A percentile compares a stretch with the other conserved stretches of the same genome.
phyloP scores from a whole-genome alignment of 352 stramenopile genomes.

The Phytopythium ostracodes region DNA sequence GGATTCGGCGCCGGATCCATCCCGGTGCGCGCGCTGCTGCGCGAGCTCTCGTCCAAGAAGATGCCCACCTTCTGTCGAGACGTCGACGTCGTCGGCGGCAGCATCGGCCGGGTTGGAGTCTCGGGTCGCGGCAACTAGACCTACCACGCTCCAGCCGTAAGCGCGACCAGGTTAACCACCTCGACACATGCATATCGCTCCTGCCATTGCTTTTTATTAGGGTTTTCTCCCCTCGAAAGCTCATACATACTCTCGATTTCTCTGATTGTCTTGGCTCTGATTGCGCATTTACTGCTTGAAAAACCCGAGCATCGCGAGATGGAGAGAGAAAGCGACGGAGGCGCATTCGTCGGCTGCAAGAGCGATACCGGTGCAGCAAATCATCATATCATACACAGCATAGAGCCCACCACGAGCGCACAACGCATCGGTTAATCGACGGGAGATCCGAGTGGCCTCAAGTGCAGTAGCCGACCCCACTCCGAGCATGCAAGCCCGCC shows the following conservation, averaged over 20 bases:
- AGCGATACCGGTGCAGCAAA: neutral
- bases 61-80: constrained; percentile 55
- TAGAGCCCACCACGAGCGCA: neutral
- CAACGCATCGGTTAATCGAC: too few relatives aligned
- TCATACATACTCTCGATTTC: neutral
- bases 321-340: too few relatives aligned
- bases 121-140: constrained; percentile 1
- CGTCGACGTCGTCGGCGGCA: constrained; percentile 24
- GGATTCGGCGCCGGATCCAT: constrained; percentile 41
- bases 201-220: constrained; percentile 5
- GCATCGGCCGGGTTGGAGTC: constrained; percentile 3
- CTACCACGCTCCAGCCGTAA: neutral
- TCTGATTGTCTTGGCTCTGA: neutral
- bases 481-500: too few relatives aligned
- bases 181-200: neutral
- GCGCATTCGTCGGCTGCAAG: too few relatives aligned
- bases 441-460: too few relatives aligned
- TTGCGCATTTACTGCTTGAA: neutral
- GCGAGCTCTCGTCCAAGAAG: constrained; percentile 54
- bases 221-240: neutral
- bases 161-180: too few relatives aligned
- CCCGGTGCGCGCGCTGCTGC: constrained; percentile 48
- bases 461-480: too few relatives aligned
- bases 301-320: neutral
- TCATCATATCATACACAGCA: neutral